Evolutionary conservation across 805 yeast genomes (phyloP).

Genomic region (Kockiozyma suomiensis): DNA sequence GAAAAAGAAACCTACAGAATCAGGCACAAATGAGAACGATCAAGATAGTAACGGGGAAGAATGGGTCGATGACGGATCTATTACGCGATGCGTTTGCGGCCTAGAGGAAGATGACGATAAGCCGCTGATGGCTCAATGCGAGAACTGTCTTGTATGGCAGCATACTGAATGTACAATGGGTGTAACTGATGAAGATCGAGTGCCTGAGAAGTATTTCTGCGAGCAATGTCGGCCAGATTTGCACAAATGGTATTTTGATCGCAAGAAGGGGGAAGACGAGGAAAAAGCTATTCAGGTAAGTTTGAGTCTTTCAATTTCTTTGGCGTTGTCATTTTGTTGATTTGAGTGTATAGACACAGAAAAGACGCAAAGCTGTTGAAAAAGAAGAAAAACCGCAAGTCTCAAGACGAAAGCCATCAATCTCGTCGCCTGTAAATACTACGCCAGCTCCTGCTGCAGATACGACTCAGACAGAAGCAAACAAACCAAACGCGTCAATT

Average conservation of each 20-base stretch:
- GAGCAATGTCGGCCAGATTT: conserved; percentile 51
- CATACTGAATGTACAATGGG: conserved; percentile 65
- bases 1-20: conserved; percentile 2
- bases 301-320: neutral
- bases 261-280: conserved; percentile 14
- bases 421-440: neutral
- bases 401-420: neutral
- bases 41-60: conserved; percentile 25
- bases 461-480: neutral
- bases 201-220: conserved; percentile 61
- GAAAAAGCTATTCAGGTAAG: conserved; percentile 15
- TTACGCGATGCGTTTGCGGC: conserved; percentile 41
- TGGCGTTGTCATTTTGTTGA: neutral
- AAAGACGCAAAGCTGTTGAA: neutral
- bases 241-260: conserved; percentile 19
- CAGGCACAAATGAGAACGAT: conserved; percentile 32
- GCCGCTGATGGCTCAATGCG: conserved; percentile 64
- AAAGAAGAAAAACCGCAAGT: conserved; percentile 4
- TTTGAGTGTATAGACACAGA: neutral
- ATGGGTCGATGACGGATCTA: conserved; percentile 35
- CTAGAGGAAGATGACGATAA: conserved; percentile 37
- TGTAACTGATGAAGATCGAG: conserved; percentile 44
- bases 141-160: conserved; percentile 67
- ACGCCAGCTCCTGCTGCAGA: neutral
- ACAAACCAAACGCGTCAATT: neutral